Conservation (phyloP, 2,329 filamentous ascomycete genomes). For the Trichophyton mentagrophytes region DNA sequence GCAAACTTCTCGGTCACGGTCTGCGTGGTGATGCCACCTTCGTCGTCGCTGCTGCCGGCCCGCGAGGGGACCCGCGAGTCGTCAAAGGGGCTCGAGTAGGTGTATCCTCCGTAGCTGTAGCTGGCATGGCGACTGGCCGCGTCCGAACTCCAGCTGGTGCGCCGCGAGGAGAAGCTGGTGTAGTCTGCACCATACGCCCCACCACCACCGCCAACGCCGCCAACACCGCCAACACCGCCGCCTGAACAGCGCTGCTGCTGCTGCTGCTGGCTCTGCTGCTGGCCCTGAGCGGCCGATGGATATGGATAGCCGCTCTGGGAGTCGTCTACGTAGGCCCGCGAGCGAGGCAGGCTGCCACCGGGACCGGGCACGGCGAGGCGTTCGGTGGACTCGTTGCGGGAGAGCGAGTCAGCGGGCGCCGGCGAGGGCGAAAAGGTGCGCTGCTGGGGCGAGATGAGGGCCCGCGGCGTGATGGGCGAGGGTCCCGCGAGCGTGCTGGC, state of each 20-base stretch:
- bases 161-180: conserved; percentile 44
- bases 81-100: conserved; percentile 37
- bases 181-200: conserved; percentile 17
- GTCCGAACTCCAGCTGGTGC: conserved; percentile 55
- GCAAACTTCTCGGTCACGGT: conserved; percentile 63
- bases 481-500: background rate
- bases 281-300: background rate
- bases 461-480: background rate
- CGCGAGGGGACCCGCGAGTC: conserved; percentile 48
- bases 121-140: conserved; percentile 36
- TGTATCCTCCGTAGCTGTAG: background rate
- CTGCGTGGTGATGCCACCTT: conserved; percentile 49
- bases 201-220: too few species aligned
- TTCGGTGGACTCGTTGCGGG: conserved; percentile 2
- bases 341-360: too few species aligned
- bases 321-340: conserved; percentile 3
- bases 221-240: too few species aligned
- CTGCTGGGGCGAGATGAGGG: conserved; percentile 5
- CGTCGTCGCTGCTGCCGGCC: conserved; percentile 51
- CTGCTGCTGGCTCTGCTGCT: background rate
- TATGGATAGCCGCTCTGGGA: background rate
- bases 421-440: conserved; percentile 4
- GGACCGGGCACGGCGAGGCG: conserved; percentile 5
- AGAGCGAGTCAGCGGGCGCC: background rate
- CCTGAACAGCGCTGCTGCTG: too few species aligned